Base-by-base conservation (phyloP, 2,329 filamentous ascomycete genomes). In the Xylaria sp. region DNA sequence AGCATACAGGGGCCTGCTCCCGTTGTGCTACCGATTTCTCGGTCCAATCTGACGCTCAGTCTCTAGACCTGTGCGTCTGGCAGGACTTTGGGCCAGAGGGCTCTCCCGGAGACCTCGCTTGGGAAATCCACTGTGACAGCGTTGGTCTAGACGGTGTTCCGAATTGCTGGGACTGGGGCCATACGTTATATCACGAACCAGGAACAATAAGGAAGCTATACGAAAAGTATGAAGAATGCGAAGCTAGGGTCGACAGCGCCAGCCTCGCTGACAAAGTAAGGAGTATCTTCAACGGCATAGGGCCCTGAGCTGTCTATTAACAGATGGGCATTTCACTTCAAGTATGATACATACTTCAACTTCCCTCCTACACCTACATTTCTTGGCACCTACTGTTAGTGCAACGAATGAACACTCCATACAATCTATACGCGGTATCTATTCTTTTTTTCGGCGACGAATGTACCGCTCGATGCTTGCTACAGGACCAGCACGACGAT, bases 331-430 rank as follows among this genome's bases (percentile, higher is more conserved):
- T 3, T 28, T 28, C 5, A 28, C 28, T 28, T 28, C 28, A 28
- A 28, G 28, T 28, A 28, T 6, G 28, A 28, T 5, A 28, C 28
- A 5, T 28, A 28, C 28, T 25, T 28, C 39, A 34, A 34, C 18
- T 52, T 63, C 51, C 61, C 51, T 63, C 61, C 37, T 63, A 34
- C 52, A 64, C 57, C 63, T 60, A 48, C 63, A 9, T 60, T 57
- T 66, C 63, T 60, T 66, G 48, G 62, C 62, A 66, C 55, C 55
- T 66, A 60, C 56, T 60, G 46, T 66, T 55, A 66, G 37, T 37
- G 46, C 37, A 37, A 54, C 15, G 15, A 31, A 28, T 50, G 6
- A 52, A 12, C 23, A 5, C 4, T 18, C 28, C 6, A 64, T 64
- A 64, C 23, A 64, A 44, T 51, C 41, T 58, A 18, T 64, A 64